A percentile compares a stretch with the other conserved stretches of the same genome.
These are phyloP conservation scores for Blastobotrys mokoenaii DNA, from an alignment of 805 yeast genomes.

Conservation along the genomic window DNA sequence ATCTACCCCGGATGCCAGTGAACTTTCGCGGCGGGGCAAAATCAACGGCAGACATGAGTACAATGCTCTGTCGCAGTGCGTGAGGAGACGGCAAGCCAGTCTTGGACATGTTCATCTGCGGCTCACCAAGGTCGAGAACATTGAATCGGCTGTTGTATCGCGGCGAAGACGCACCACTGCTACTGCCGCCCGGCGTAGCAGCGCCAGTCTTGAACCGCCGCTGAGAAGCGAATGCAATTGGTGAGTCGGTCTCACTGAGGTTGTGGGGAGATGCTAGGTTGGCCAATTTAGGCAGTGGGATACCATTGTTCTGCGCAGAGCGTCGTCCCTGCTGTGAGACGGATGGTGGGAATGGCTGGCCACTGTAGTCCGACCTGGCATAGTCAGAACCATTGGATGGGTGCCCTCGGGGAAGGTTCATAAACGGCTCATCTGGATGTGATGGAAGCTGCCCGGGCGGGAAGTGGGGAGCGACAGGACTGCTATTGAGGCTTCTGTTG, in stretches of 20 bases:
- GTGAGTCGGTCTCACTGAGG: conserved; percentile 16
- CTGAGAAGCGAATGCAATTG: conserved; percentile 19
- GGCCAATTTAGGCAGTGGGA: conserved; percentile 16
- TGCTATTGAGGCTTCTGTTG: too few relatives aligned
- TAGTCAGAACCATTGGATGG: conserved; percentile 2
- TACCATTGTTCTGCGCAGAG: conserved; percentile 3
- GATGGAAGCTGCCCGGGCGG: too few relatives aligned
- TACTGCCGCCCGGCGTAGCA: too few relatives aligned
- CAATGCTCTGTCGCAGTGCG: conserved; percentile 17
- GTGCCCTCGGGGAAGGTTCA: neutral
- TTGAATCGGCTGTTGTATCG: conserved; percentile 1
- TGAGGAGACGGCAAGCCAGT: conserved; percentile 19
- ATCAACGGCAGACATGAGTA: conserved; percentile 15
- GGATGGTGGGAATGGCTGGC: conserved; percentile 7
- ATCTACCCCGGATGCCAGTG: neutral
- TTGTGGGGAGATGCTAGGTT: conserved; percentile 20
- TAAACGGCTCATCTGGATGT: conserved; percentile 4
- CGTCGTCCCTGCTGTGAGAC: conserved; percentile 8
- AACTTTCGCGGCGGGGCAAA: conserved; percentile 21
- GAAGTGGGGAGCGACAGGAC: too few relatives aligned
- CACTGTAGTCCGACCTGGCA: neutral
- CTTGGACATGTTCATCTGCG: too few relatives aligned
- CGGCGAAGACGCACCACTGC: too few relatives aligned
- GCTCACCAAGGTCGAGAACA: conserved; percentile 5
- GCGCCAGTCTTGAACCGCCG: conserved; percentile 10